phyloP scores from a whole-genome alignment of 2,329 filamentous ascomycete species.

The Aspergillus pseudoglaucus region DNA sequence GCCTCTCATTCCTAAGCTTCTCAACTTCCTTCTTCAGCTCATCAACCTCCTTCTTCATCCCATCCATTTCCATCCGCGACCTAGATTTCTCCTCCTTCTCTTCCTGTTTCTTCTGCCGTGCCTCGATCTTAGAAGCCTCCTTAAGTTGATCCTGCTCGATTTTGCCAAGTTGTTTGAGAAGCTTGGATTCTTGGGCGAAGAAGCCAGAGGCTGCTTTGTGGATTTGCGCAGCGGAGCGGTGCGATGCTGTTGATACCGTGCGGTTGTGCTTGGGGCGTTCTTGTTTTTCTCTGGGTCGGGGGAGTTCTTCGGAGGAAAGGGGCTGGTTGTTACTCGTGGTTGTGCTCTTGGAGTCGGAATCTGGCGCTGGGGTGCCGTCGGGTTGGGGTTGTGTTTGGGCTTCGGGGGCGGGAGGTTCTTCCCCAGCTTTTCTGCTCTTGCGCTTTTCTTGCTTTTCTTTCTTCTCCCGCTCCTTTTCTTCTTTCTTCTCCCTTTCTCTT shows the following conservation, averaged over 20 bases:
- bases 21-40: constrained; percentile 44
- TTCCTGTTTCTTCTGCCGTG: constrained; percentile 29
- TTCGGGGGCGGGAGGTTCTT: neutral
- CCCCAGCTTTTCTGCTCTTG: neutral
- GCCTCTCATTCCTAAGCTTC: constrained; percentile 44
- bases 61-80: constrained; percentile 39
- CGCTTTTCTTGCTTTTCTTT: neutral
- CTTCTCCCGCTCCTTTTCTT: neutral
- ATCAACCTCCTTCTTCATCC: constrained; percentile 42
- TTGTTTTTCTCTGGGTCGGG: neutral
- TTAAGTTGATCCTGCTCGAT: constrained; percentile 37
- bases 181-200: constrained; percentile 28
- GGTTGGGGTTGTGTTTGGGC: neutral
- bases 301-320: constrained; percentile 1
- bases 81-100: constrained; percentile 39
- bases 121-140: constrained; percentile 33
- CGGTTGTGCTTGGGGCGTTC: constrained; percentile 3
- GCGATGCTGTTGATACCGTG: constrained; percentile 4
- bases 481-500: neutral
- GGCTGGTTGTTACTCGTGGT: constrained; percentile 12
- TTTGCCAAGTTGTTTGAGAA: constrained; percentile 35
- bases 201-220: constrained; percentile 26
- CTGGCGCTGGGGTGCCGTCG: constrained; percentile 8
- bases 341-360: constrained; percentile 9
- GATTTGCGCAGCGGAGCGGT: constrained; percentile 16